phyloP scores from a whole-genome alignment of 2,329 filamentous ascomycete species.

The Didymellaceae sp. region DNA sequence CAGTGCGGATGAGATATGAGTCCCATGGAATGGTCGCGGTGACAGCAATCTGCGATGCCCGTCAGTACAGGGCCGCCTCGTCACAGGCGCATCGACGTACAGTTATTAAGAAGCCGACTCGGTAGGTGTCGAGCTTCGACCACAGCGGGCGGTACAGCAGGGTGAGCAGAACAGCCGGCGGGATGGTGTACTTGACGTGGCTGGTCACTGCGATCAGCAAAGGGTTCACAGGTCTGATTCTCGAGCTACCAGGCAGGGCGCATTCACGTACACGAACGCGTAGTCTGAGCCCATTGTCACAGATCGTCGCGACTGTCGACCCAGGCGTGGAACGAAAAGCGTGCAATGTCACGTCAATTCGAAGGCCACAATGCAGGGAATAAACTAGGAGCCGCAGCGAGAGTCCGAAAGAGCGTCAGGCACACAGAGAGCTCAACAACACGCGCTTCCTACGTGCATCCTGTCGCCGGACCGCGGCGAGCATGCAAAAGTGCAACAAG shows the following conservation, averaged over 20 bases:
- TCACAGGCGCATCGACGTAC: constrained; percentile 37
- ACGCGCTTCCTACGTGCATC: constrained; percentile 1
- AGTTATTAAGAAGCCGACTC: constrained; percentile 65
- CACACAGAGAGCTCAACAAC: constrained; percentile 17
- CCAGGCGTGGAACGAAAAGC: constrained; percentile 15
- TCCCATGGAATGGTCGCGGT: constrained; percentile 77
- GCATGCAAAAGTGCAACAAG: constrained; percentile 1
- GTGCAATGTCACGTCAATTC: constrained; percentile 26
- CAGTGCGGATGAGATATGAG: constrained; percentile 71
- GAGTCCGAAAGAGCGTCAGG: constrained; percentile 20
- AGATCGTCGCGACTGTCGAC: constrained; percentile 20
- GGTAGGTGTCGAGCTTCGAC: constrained; percentile 67
- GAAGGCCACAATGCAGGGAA: constrained; percentile 26
- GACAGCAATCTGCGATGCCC: constrained; percentile 65
- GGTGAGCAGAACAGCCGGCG: constrained; percentile 65
- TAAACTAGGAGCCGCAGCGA: constrained; percentile 26
- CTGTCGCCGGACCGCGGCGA: constrained; percentile 7
- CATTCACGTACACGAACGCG: constrained; percentile 63
- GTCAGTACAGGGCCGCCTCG: constrained; percentile 28
- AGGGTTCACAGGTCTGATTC: constrained; percentile 1
- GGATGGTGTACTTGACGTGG: constrained; percentile 71
- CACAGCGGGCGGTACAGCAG: constrained; percentile 66
- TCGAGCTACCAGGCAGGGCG: constrained; percentile 8
- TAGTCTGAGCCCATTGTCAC: constrained; percentile 65
- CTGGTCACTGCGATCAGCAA: constrained; percentile 49